These are phyloP conservation scores for Pseudogymnoascus sp. DNA, from an alignment of 2,329 filamentous ascomycete genomes.

Conservation along the genomic window DNA sequence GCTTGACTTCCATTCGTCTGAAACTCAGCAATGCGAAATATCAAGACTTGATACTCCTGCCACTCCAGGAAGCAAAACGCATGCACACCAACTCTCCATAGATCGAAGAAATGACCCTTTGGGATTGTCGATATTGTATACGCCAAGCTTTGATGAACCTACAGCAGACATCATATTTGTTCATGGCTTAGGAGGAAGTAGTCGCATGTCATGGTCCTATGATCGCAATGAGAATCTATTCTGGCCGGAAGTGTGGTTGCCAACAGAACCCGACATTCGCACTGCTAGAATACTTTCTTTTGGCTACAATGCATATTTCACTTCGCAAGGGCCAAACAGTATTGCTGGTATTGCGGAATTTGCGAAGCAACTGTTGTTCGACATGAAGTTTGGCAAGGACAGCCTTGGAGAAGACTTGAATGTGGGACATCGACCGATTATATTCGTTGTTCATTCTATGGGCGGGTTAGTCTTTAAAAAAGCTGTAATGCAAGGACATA, in stretches of 20 bases:
- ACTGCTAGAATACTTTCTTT: slow-evolving; percentile 29
- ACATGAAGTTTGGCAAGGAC: slow-evolving; percentile 18
- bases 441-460: slow-evolving; percentile 38
- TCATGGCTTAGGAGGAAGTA: slow-evolving; percentile 33
- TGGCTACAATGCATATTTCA: slow-evolving; percentile 25
- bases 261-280: slow-evolving; percentile 25
- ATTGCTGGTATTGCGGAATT: slow-evolving; percentile 21
- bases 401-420: slow-evolving; percentile 9
- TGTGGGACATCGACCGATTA: slow-evolving; percentile 25
- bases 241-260: slow-evolving; percentile 31
- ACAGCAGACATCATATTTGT: slow-evolving; percentile 30
- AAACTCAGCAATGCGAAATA: background rate
- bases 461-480: slow-evolving; percentile 32
- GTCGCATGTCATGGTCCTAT: slow-evolving; percentile 30
- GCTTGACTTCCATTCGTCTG: background rate
- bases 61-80: background rate
- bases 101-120: slow-evolving; percentile 12
- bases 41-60: background rate
- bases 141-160: slow-evolving; percentile 7
- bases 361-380: slow-evolving; percentile 23
- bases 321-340: background rate
- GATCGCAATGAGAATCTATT: slow-evolving; percentile 22
- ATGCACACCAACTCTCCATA: background rate
- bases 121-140: slow-evolving; percentile 17
- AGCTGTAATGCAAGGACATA: slow-evolving; percentile 15